Evolutionary conservation across 805 yeast species (phyloP).

Genomic region (Myxozyma nipponensis): DNA sequence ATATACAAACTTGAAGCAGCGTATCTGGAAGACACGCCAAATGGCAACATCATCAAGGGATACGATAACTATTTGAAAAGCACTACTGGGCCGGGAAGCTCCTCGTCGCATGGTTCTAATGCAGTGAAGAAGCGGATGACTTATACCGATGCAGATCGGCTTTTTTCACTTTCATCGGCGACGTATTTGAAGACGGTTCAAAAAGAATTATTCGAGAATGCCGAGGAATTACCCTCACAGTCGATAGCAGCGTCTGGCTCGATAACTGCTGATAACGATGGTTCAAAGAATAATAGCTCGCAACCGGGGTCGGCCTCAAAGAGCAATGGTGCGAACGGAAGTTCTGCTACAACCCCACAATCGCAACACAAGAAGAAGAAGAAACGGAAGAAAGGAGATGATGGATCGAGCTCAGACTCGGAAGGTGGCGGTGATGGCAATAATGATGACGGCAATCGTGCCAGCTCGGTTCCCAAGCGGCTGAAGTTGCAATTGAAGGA

Average conservation of each 20-base stretch:
- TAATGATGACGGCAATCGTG: not conserved
- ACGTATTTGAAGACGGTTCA: slow-evolving; percentile 25
- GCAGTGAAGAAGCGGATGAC: slow-evolving; percentile 8
- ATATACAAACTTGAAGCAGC: slow-evolving; percentile 74
- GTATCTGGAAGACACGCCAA: slow-evolving; percentile 65
- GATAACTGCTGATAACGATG: not conserved
- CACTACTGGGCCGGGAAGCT: not conserved
- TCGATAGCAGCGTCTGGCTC: not conserved
- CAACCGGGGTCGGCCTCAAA: not conserved
- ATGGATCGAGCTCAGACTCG: slow-evolving; percentile 15
- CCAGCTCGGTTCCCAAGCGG: slow-evolving; percentile 15
- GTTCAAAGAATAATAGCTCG: not conserved
- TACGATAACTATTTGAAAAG: slow-evolving; percentile 71
- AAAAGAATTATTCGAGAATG: slow-evolving; percentile 14
- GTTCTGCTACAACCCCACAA: not conserved
- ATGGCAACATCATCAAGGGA: slow-evolving; percentile 85
- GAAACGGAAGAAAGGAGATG: slow-evolving; percentile 23
- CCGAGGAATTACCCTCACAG: slow-evolving; percentile 5
- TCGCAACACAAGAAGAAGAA: slow-evolving; percentile 13
- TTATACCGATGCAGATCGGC: slow-evolving; percentile 22
- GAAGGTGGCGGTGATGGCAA: slow-evolving; percentile 6
- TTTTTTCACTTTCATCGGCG: slow-evolving; percentile 30
- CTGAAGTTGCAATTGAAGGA: slow-evolving; percentile 20
- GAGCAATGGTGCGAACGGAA: not conserved
- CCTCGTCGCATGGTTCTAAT: not conserved